Percentiles rank a stretch among this genome's conserved stretches.
These are phyloP conservation scores for Cytospora mali DNA, from an alignment of 2,329 filamentous ascomycete species.

Conservation along the genomic window DNA sequence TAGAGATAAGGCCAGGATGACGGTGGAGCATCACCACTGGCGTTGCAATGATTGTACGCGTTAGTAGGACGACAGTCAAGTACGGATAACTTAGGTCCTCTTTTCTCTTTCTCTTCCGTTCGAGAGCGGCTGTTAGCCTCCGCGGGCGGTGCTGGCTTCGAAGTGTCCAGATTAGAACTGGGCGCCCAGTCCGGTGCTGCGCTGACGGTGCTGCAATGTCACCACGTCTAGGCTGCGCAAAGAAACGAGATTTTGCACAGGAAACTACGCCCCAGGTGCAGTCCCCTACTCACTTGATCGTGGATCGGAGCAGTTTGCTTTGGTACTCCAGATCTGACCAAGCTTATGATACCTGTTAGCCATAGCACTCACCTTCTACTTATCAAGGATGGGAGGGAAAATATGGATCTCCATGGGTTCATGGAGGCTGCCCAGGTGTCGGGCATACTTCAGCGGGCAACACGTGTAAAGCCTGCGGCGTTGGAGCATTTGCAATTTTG, in stretches of 20 bases:
- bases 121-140: not conserved
- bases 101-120: not conserved
- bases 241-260: not conserved
- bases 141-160: not conserved
- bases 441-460: not conserved
- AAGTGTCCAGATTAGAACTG: not conserved
- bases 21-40: slow-evolving; percentile 45
- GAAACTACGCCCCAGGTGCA: not conserved
- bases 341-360: not conserved
- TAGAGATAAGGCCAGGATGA: slow-evolving; percentile 38
- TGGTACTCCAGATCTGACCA: not conserved
- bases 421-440: not conserved
- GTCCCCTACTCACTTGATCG: not conserved
- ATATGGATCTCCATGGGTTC: not conserved
- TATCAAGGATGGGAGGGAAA: not conserved
- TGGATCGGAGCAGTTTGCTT: not conserved
- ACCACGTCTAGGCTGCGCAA: not conserved
- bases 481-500: not conserved
- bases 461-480: not conserved
- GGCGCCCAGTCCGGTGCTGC: not conserved
- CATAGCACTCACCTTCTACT: not conserved
- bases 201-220: not conserved
- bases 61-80: not conserved
- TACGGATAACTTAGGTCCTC: not conserved
- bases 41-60: slow-evolving; percentile 46